Evolutionary conservation across 129 eudicot species (phyloP).

Genomic region (Scalesia atractyloides): DNA sequence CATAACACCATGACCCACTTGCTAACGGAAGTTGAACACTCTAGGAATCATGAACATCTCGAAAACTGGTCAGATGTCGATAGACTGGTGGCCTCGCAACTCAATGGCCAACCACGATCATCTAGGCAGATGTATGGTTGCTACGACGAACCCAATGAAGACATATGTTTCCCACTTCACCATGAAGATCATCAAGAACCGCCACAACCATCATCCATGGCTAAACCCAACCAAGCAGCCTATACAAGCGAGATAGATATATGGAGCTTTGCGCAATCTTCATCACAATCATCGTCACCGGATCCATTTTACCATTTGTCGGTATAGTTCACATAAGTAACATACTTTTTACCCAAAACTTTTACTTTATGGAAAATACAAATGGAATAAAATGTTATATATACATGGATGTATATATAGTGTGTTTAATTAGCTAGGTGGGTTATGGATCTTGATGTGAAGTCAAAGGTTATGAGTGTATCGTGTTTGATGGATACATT

Average conservation of each 20-base stretch:
- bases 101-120: conserved; percentile 43
- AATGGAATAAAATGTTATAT: conserved; percentile 14
- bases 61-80: conserved; percentile 59
- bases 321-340: conserved; percentile 37
- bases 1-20: conserved; percentile 12
- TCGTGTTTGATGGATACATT: conserved; percentile 30
- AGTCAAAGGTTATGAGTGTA: conserved; percentile 25
- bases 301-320: conserved; percentile 62
- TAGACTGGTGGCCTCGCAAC: conserved; percentile 57
- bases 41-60: conserved; percentile 1
- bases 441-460: conserved; percentile 17
- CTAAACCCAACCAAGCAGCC: conserved; percentile 18
- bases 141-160: conserved; percentile 30
- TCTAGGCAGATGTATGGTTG: conserved; percentile 28
- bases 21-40: not conserved
- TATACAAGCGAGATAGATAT: conserved; percentile 49
- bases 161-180: conserved; percentile 38
- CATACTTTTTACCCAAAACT: not conserved
- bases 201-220: conserved; percentile 25
- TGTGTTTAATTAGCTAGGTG: conserved; percentile 22
- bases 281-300: conserved; percentile 50
- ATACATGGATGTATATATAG: conserved; percentile 19
- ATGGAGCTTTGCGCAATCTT: conserved; percentile 54
- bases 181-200: conserved; percentile 19
- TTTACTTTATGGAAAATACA: conserved; percentile 14